Percentiles rank a stretch among this genome's conserved stretches.
phyloP scores from a whole-genome alignment of 2,329 filamentous ascomycete species.

The Geosmithia flava region DNA sequence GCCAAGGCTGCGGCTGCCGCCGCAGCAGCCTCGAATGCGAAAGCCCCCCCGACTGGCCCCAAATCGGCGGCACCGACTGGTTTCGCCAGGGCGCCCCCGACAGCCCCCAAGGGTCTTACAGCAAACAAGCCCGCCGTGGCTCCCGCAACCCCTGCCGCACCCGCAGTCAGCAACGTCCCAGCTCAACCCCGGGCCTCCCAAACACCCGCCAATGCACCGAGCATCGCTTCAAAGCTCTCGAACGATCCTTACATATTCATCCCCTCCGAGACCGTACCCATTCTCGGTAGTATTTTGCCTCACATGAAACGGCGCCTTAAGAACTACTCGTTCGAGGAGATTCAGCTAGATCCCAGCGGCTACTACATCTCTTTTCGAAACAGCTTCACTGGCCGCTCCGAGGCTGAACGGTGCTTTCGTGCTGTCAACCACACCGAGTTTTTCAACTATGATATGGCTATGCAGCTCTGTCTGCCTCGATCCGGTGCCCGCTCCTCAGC shows the following conservation, averaged over 20 bases:
- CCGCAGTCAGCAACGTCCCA: conserved; percentile 5
- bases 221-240: conserved; percentile 57
- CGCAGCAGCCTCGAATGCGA: conserved; percentile 4
- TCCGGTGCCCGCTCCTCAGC: conserved; percentile 2
- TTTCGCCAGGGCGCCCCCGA: conserved; percentile 51
- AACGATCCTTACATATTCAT: conserved; percentile 86
- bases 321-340: conserved; percentile 66
- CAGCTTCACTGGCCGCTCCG: conserved; percentile 60
- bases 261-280: conserved; percentile 73
- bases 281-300: conserved; percentile 71
- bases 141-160: conserved; percentile 5
- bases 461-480: conserved; percentile 54
- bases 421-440: conserved; percentile 70
- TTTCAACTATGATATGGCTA: conserved; percentile 85
- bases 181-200: conserved; percentile 14
- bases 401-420: conserved; percentile 69
- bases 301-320: conserved; percentile 87
- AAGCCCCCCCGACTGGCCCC: conserved; percentile 23
- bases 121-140: conserved; percentile 29
- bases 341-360: conserved; percentile 72
- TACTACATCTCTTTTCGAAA: conserved; percentile 91
- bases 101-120: conserved; percentile 77
- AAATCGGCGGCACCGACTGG: conserved; percentile 14
- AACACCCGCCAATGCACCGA: conserved; percentile 43
- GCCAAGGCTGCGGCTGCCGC: conserved; percentile 9